A percentile compares a stretch with the other conserved stretches of the same genome.
Conservation (phyloP, 495 filamentous ascomycete species). For the Tetracladium setigerum region DNA sequence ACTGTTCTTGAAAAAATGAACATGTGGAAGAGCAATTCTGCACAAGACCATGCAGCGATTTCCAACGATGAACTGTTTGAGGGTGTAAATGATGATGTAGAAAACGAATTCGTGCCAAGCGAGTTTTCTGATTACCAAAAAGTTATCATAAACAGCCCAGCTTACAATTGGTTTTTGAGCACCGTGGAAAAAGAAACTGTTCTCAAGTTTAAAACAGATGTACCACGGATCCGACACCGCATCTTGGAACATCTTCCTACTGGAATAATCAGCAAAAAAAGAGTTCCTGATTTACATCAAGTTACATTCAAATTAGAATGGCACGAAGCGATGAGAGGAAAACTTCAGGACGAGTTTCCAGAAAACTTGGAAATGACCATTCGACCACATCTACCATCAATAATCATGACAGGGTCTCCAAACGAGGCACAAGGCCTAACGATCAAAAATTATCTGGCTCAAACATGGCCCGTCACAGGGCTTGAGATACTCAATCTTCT, state of each 20-base stretch:
- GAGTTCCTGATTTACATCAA: slow-evolving; percentile 3
- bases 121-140: neutral
- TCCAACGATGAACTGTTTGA: slow-evolving; percentile 3
- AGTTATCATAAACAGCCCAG: slow-evolving; percentile 2
- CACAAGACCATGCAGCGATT: neutral
- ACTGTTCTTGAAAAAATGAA: slow-evolving; percentile 6
- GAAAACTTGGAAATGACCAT: no score
- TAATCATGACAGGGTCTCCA: slow-evolving; percentile 2
- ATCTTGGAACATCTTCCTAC: slow-evolving; percentile 4
- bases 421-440: neutral
- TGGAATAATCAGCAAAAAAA: slow-evolving; percentile 6
- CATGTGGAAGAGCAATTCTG: slow-evolving; percentile 3
- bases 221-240: neutral
- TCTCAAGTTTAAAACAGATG: neutral
- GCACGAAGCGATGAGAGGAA: neutral
- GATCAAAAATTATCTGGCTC: slow-evolving; percentile 4
- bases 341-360: neutral
- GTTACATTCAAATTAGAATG: slow-evolving; percentile 2
- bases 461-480: slow-evolving; percentile 3
- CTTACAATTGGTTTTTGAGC: slow-evolving; percentile 4
- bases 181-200: neutral
- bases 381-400: no score
- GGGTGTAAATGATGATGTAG: neutral
- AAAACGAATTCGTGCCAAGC: neutral
- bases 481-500: slow-evolving; percentile 1